Conservation (phyloP, 1,284 basidiomycete genomes). For the Cutaneotrichosporon sp. region DNA sequence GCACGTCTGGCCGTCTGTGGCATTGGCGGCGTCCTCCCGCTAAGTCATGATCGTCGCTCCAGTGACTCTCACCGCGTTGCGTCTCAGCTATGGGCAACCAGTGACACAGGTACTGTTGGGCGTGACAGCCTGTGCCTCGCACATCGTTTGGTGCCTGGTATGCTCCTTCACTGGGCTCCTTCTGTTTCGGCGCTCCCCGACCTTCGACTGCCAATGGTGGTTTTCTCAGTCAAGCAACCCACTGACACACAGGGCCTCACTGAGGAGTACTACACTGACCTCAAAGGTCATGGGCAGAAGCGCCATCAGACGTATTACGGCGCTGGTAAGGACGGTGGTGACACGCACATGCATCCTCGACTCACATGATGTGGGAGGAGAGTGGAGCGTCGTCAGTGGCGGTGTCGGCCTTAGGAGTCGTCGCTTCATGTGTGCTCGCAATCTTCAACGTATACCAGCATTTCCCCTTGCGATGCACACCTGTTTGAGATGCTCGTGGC, state of each 20-base stretch:
- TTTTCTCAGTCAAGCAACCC: not conserved
- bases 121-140: constrained; percentile 5
- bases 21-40: too few relatives aligned
- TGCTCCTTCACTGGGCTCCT: not conserved
- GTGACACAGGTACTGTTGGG: too few relatives aligned
- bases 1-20: too few relatives aligned
- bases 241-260: constrained; percentile 54
- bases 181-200: not conserved
- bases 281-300: constrained; percentile 53
- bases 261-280: constrained; percentile 63
- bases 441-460: too few relatives aligned
- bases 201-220: not conserved
- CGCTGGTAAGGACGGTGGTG: constrained; percentile 25
- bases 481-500: too few relatives aligned
- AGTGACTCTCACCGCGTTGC: too few relatives aligned
- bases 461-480: too few relatives aligned
- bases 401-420: too few relatives aligned
- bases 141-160: not conserved
- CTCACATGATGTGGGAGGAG: constrained; percentile 18
- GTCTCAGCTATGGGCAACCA: too few relatives aligned
- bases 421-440: too few relatives aligned
- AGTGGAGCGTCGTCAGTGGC: too few relatives aligned
- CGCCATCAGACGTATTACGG: constrained; percentile 10
- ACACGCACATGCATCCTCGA: constrained; percentile 40
- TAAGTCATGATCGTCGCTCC: too few relatives aligned